Conservation (phyloP, 129 eudicot genomes). For the Chrysanthemum seticuspe region DNA sequence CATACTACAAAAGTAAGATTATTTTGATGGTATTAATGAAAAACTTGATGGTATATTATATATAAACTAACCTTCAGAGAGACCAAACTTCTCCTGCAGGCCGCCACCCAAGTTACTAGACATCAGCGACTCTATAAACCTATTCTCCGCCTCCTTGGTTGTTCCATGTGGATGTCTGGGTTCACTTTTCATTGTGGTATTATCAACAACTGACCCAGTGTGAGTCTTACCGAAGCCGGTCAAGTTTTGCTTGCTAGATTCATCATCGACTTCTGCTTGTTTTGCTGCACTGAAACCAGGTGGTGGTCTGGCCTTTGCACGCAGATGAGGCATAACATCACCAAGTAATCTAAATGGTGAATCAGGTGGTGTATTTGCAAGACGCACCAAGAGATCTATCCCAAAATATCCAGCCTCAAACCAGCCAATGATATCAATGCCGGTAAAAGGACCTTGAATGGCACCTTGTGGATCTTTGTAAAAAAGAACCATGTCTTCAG, state of each 20-base stretch:
- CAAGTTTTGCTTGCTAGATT: slow-evolving; percentile 36
- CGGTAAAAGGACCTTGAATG: slow-evolving; percentile 94
- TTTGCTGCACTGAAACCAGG: slow-evolving; percentile 83
- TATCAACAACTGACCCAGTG: slow-evolving; percentile 44
- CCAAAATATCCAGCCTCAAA: slow-evolving; percentile 98
- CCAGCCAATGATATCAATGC: slow-evolving; percentile 91
- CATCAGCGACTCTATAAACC: slow-evolving; percentile 82
- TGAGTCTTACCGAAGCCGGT: slow-evolving; percentile 42
- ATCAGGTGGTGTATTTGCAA: slow-evolving; percentile 72
- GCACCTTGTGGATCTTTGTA: slow-evolving; percentile 96
- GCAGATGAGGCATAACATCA: slow-evolving; percentile 98
- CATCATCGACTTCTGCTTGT: slow-evolving; percentile 54
- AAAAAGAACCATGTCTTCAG: slow-evolving; percentile 83
- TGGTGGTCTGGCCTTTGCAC: slow-evolving; percentile 87
- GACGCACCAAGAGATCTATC: slow-evolving; percentile 74
- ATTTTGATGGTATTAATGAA: no score
- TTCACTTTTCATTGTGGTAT: slow-evolving; percentile 42
- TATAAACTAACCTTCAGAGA: slow-evolving; percentile 49
- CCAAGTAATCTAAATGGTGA: slow-evolving; percentile 72
- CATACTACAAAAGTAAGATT: no score
- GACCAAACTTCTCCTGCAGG: slow-evolving; percentile 46
- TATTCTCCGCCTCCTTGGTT: slow-evolving; percentile 65
- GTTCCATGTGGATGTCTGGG: slow-evolving; percentile 51
- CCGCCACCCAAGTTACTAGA: slow-evolving; percentile 41
- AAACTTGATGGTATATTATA: neutral